Evolutionary conservation across 495 filamentous ascomycete species (phyloP).

Genomic region (Neurospora africana): DNA sequence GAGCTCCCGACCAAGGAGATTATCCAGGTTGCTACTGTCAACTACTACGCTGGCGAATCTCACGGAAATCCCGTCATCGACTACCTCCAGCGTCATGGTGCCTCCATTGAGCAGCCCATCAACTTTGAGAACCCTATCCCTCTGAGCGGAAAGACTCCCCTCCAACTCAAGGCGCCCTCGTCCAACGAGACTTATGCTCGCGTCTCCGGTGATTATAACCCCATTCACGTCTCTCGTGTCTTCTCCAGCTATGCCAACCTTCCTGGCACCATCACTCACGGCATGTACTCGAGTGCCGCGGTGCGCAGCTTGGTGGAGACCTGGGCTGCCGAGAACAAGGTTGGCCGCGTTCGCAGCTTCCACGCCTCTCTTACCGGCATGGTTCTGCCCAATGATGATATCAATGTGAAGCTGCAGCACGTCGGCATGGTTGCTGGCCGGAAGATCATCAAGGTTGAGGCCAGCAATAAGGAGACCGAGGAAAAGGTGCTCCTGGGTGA

Average conservation of each 20-base stretch:
- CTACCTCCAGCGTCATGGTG: constrained; percentile 85
- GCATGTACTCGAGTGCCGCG: constrained; percentile 97
- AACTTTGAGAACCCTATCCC: constrained; percentile 97
- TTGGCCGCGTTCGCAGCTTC: constrained; percentile 94
- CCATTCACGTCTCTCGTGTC: constrained; percentile 94
- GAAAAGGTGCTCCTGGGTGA: constrained; percentile 92
- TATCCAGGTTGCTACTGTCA: constrained; percentile 89
- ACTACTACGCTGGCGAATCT: constrained; percentile 80
- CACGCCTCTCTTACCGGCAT: constrained; percentile 91
- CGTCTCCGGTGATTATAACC: constrained; percentile 97
- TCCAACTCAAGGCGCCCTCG: constrained; percentile 80
- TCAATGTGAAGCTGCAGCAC: constrained; percentile 88
- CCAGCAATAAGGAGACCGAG: constrained; percentile 83
- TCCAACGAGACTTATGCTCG: constrained; percentile 97
- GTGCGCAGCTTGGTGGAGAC: constrained; percentile 98
- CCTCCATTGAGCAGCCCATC: constrained; percentile 90
- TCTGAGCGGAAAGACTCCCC: constrained; percentile 79
- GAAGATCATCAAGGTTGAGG: constrained; percentile 98
- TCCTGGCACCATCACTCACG: constrained; percentile 93
- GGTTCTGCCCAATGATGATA: constrained; percentile 92
- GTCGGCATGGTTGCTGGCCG: constrained; percentile 96
- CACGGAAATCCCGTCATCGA: constrained; percentile 96
- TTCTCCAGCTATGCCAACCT: constrained; percentile 93
- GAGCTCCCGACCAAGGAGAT: constrained; percentile 97
- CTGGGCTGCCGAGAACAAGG: constrained; percentile 97